Conservation (phyloP, 345 rosid genomes). For the Lagerstroemia speciosa region DNA sequence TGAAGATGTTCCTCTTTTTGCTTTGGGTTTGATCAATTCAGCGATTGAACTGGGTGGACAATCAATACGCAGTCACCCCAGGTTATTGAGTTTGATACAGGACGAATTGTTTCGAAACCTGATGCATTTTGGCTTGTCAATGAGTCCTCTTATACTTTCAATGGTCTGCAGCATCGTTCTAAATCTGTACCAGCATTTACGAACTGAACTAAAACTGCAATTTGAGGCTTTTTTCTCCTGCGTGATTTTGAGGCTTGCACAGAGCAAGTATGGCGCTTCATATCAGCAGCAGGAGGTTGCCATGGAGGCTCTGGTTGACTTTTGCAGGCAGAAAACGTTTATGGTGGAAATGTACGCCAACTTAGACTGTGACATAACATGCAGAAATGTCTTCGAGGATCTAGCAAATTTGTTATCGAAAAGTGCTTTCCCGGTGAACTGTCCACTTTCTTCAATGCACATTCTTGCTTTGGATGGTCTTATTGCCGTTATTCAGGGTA, state of each 20-base stretch:
- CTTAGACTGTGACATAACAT: constrained; percentile 96
- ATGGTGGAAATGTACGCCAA: constrained; percentile 99
- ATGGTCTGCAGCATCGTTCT: constrained; percentile 92
- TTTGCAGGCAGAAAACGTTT: constrained; percentile 92
- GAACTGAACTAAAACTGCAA: constrained; percentile 82
- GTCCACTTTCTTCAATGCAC: constrained; percentile 95
- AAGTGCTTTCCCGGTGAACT: constrained; percentile 97
- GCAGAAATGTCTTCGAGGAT: constrained; percentile 95
- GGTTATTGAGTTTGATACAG: constrained; percentile 79
- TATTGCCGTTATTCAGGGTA: constrained; percentile 92
- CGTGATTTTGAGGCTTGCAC: constrained; percentile 92
- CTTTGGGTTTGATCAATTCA: constrained; percentile 89
- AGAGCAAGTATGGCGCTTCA: constrained; percentile 86
- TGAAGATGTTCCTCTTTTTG: constrained; percentile 95
- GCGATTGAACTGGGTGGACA: constrained; percentile 88
- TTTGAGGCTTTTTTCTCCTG: constrained; percentile 99
- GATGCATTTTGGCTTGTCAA: constrained; percentile 93
- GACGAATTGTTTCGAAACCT: constrained; percentile 91
- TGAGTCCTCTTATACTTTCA: constrained; percentile 94
- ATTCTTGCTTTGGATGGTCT: constrained; percentile 95
- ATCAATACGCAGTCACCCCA: constrained; percentile 67
- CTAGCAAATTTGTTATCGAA: constrained; percentile 86
- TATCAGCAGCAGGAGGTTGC: constrained; percentile 99
- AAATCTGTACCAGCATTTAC: constrained; percentile 81
- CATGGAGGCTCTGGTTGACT: constrained; percentile 98